Base-by-base conservation (phyloP, 2,329 filamentous ascomycete genomes). In the Sporothrix pallida region DNA sequence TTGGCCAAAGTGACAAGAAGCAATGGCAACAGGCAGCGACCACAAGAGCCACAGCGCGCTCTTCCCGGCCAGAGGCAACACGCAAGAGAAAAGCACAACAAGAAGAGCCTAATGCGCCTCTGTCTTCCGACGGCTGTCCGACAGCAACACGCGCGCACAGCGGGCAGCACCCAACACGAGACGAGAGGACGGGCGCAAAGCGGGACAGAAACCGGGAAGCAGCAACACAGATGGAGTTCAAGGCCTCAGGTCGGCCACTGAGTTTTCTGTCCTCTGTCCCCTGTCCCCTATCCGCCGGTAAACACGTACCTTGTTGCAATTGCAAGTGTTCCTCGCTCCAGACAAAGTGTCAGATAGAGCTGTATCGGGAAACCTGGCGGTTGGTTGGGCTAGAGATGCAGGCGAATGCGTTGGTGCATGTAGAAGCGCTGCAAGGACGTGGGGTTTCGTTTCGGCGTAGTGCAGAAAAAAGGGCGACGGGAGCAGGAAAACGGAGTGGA, bases 361-460 rank as follows among this genome's bases (percentile, higher is more conserved):
- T 50, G 37, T 46, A 58, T 72, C 52, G 50, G 26, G 48, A n/a
- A 68, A 68, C 50, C 58, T 72, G 72, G 63, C 60, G 68, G 31
- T 20, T 50, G 73, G 56, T 60, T 63, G 74, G 71, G 37, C 73
- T 75, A 75, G 72, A 15, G 74, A 74, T 74, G 75, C 75, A 74
- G 75, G 74, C 20, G 67, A 62, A 37, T 71, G 58, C 60, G 68
- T 63, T n/a, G 73, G 48, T 74, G 74, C 75, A 76, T 71, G 65
- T 71, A 71, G 52, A 75, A 65, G 72, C 73, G 72, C 73, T 74
- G 74, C 72, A 73, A 73, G 50, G 73, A 74, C 75, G 75, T 76
- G 75, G 75, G 74, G 75, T 76, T 56, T 56, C 20, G 52, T 56
- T 72, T 71, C 60, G 71, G 65, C 54, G 74, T 70, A 71, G 74